Evolutionary conservation across 2,329 filamentous ascomycete genomes (phyloP), one percentile per base, ranked within the genome.

Genomic region (Diaporthe sp.): DNA sequence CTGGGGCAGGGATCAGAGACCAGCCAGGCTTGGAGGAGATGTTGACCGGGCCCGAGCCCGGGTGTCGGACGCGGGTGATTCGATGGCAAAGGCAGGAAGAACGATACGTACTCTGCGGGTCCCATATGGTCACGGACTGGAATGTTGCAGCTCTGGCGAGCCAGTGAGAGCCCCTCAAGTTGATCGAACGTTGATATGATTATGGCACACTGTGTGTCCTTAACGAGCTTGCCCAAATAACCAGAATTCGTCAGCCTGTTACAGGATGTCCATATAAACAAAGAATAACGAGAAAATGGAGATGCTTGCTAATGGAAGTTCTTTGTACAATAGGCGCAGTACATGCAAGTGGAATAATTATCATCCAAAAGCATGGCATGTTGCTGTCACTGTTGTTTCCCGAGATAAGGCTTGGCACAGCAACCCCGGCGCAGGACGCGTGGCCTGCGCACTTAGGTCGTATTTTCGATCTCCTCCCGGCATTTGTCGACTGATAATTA

Each of bases 391-490:
- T 22, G 20, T 20, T 37, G 28, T 49, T n/a, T 37, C 20, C 17
- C 47, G 20, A 51, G 63, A 53, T 68, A 68, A 39, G 63, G 31
- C n/a, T 68, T 68, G n/a, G 63, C 31, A 37, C 4, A 39, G 8
- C 63, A 53, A 53, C 28, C 63, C 63, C n/a, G 63, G 63, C 31
- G 22, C 31, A 2, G 47, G 63, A 51, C 44, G 44, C 44, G 63
- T 68, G 44, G 44, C 63, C 63, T 39, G 28, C 47, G 34, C 63
- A 68, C 22, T 68, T 4, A 20, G 44, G 63, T 68, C 39, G 63
- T 47, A 68, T 68, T 37, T 31, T 25, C 28, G 44, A 28, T 17
- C 31, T 34, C 47, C 44, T 39, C 4, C 63, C 63, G 63, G 63
- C 63, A 68, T 31, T 53, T 68, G 28, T 39, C 44, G 58, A 25